Percentiles rank a stretch among this genome's conserved stretches.
phyloP scores from a whole-genome alignment of 495 filamentous ascomycete genomes.

The Penicillium parvum region DNA sequence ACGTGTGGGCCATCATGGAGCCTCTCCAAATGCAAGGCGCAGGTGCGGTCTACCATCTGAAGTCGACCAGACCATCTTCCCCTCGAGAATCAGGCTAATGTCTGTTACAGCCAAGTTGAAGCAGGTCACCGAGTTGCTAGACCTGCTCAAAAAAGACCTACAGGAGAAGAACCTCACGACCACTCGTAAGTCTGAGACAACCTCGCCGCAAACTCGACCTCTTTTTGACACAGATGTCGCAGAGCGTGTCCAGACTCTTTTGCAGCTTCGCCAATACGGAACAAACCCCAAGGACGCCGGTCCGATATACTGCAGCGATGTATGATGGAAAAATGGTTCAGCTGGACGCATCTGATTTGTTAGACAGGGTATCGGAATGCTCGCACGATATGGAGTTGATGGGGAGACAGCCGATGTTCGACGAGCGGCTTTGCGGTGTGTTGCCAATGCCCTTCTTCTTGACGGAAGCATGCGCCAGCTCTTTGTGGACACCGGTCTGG shows the following conservation, averaged over 20 bases:
- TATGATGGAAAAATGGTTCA: slow-evolving; percentile 27
- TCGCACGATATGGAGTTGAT: slow-evolving; percentile 68
- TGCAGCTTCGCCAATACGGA: slow-evolving; percentile 75
- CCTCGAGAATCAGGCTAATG: background rate
- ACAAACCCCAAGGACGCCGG: slow-evolving; percentile 65
- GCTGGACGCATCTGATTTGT: slow-evolving; percentile 17
- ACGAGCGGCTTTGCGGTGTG: slow-evolving; percentile 73
- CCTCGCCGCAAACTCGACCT: too few species aligned
- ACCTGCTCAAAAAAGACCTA: slow-evolving; percentile 55
- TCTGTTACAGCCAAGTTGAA: slow-evolving; percentile 53
- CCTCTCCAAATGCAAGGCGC: slow-evolving; percentile 23
- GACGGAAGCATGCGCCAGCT: slow-evolving; percentile 65
- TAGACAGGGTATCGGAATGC: slow-evolving; percentile 66
- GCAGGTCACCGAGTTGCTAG: slow-evolving; percentile 57
- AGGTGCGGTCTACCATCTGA: slow-evolving; percentile 21
- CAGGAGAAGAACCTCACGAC: slow-evolving; percentile 48
- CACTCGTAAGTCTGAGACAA: slow-evolving; percentile 47
- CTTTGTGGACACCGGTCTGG: slow-evolving; percentile 76
- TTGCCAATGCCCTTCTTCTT: slow-evolving; percentile 84
- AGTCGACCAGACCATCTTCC: slow-evolving; percentile 10
- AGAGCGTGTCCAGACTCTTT: slow-evolving; percentile 63
- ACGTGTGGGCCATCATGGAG: background rate
- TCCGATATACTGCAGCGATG: slow-evolving; percentile 75
- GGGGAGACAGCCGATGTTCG: slow-evolving; percentile 56
- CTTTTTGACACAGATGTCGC: too few species aligned